phyloP scores from a whole-genome alignment of 176 grass and related monocot genomes.

The Musa troglodytarum region DNA sequence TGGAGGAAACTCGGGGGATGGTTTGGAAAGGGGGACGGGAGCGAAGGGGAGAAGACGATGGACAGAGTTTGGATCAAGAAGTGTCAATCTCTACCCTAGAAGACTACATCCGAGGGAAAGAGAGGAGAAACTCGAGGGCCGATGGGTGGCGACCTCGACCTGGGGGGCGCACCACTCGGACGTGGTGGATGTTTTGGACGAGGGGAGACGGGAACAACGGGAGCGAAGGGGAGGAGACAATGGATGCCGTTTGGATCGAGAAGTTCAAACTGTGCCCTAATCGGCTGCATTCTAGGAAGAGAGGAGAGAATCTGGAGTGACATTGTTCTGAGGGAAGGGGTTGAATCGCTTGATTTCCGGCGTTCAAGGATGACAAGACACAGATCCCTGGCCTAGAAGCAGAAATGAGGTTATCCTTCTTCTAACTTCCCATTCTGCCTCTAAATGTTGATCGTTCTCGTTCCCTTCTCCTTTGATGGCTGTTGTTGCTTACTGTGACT shows the following conservation, averaged over 20 bases:
- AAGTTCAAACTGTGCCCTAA: slow-evolving; percentile 49
- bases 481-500: too few species aligned
- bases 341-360: slow-evolving; percentile 67
- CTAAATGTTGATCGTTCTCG: too few species aligned
- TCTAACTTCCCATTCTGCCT: neutral
- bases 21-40: too few species aligned
- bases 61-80: too few species aligned
- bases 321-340: slow-evolving; percentile 58
- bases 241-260: slow-evolving; percentile 21
- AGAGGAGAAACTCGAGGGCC: too few species aligned
- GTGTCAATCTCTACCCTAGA: too few species aligned
- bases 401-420: slow-evolving; percentile 69
- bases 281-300: slow-evolving; percentile 44
- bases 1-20: too few species aligned
- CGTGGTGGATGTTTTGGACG: slow-evolving; percentile 23
- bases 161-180: slow-evolving; percentile 27
- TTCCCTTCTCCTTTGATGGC: too few species aligned
- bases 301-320: slow-evolving; percentile 69
- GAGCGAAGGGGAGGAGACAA: slow-evolving; percentile 7
- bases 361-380: slow-evolving; percentile 55
- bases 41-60: too few species aligned
- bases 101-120: too few species aligned
- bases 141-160: slow-evolving; percentile 69
- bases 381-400: slow-evolving; percentile 83
- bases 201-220: slow-evolving; percentile 17